phyloP scores from a whole-genome alignment of 2,329 filamentous ascomycete genomes.

The Rugonectria rugulosa region DNA sequence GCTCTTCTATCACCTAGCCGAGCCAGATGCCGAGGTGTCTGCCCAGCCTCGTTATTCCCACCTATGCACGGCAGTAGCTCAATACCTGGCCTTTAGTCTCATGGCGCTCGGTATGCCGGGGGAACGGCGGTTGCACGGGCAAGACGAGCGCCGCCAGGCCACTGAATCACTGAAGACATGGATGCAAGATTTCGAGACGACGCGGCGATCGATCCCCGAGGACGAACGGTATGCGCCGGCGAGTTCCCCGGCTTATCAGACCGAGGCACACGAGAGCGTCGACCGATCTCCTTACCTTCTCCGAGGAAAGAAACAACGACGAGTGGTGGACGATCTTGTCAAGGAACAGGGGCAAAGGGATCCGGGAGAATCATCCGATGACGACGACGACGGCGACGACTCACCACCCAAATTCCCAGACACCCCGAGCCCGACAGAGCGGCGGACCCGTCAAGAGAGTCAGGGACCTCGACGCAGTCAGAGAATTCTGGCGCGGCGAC shows the following conservation, averaged over 20 bases:
- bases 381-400: no score
- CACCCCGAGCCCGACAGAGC: slow-evolving; percentile 1
- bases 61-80: slow-evolving; percentile 4
- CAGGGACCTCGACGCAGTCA: no score
- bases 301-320: slow-evolving; percentile 37
- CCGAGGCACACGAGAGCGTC: slow-evolving; percentile 17
- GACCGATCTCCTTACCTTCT: slow-evolving; percentile 30
- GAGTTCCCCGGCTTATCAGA: neutral
- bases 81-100: slow-evolving; percentile 18
- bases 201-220: neutral
- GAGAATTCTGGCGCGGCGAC: neutral
- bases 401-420: neutral
- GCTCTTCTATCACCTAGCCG: slow-evolving; percentile 13
- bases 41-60: slow-evolving; percentile 3
- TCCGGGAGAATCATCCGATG: neutral
- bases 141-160: slow-evolving; percentile 14
- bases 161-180: slow-evolving; percentile 2
- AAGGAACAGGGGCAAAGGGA: neutral
- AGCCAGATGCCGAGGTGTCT: slow-evolving; percentile 1
- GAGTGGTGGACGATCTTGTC: neutral
- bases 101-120: slow-evolving; percentile 14
- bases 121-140: neutral
- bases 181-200: slow-evolving; percentile 4
- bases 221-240: neutral
- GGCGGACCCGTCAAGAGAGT: neutral